Conservation (phyloP, 1,139 yeast genomes). For the Lodderomyces elongisporus region DNA sequence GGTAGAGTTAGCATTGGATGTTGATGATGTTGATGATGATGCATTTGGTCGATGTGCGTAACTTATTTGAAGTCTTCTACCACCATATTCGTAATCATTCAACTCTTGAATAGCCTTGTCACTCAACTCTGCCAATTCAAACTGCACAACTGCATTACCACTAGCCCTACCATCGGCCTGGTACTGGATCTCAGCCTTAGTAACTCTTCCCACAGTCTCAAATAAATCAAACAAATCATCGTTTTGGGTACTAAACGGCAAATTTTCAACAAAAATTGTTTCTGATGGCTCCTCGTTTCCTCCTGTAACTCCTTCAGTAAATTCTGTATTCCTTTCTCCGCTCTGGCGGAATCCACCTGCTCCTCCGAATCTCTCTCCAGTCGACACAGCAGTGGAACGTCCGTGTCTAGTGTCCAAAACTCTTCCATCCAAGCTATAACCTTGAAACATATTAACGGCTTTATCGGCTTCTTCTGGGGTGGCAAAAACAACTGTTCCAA, state of each 20-base stretch:
- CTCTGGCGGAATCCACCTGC: background rate
- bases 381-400: constrained; percentile 4
- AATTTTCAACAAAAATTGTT: constrained; percentile 66
- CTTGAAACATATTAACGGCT: constrained; percentile 61
- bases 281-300: constrained; percentile 53
- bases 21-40: no score
- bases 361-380: background rate
- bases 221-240: constrained; percentile 83
- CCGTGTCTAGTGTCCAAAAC: constrained; percentile 68
- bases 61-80: constrained; percentile 57
- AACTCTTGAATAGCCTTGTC: constrained; percentile 70
- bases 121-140: constrained; percentile 65
- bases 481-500: constrained; percentile 68
- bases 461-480: constrained; percentile 55
- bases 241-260: constrained; percentile 85
- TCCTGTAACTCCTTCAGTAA: constrained; percentile 60
- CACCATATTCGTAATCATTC: constrained; percentile 80
- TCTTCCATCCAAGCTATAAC: constrained; percentile 68
- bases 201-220: constrained; percentile 77
- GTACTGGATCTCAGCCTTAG: constrained; percentile 71
- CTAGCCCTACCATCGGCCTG: constrained; percentile 62
- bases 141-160: constrained; percentile 82
- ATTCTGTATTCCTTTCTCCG: constrained; percentile 39
- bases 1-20: no score
- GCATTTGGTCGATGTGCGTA: no score